phyloP scores from a whole-genome alignment of 2,329 filamentous ascomycete species.

The Colletotrichum melonis region DNA sequence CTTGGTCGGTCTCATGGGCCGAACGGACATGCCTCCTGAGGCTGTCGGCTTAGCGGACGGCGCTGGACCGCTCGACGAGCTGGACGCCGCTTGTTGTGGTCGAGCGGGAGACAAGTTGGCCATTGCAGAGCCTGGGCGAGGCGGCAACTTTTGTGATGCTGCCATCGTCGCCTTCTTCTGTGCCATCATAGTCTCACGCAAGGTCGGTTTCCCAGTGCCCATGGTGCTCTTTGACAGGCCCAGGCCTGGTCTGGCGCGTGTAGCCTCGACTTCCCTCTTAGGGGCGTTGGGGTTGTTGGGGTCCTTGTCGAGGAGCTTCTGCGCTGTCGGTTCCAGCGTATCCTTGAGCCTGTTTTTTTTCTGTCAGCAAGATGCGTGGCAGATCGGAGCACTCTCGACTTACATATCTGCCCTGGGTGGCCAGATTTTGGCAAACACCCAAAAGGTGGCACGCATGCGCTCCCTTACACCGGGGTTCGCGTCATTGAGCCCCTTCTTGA shows the following conservation, averaged over 20 bases:
- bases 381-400: slow-evolving; percentile 47
- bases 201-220: slow-evolving; percentile 69
- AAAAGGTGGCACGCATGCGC: slow-evolving; percentile 86
- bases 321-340: slow-evolving; percentile 80
- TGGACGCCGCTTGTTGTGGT: slow-evolving; percentile 48
- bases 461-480: slow-evolving; percentile 92
- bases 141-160: slow-evolving; percentile 57
- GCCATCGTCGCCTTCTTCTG: slow-evolving; percentile 74
- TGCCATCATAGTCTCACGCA: slow-evolving; percentile 87
- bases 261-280: slow-evolving; percentile 61
- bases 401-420: slow-evolving; percentile 79
- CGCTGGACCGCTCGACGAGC: slow-evolving; percentile 44
- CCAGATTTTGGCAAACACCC: slow-evolving; percentile 84
- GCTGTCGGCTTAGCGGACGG: slow-evolving; percentile 54
- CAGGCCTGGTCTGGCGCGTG: slow-evolving; percentile 66
- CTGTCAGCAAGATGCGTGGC: slow-evolving; percentile 16
- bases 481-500: slow-evolving; percentile 90
- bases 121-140: slow-evolving; percentile 66
- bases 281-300: slow-evolving; percentile 81
- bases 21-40: slow-evolving; percentile 70
- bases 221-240: slow-evolving; percentile 74
- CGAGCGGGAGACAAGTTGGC: slow-evolving; percentile 54
- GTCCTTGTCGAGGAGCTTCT: slow-evolving; percentile 84
- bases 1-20: slow-evolving; percentile 71
- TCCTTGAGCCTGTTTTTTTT: slow-evolving; percentile 74